These are phyloP conservation scores for Saccharomycopsis babjevae DNA, from an alignment of 805 yeast species.

Conservation along the genomic window DNA sequence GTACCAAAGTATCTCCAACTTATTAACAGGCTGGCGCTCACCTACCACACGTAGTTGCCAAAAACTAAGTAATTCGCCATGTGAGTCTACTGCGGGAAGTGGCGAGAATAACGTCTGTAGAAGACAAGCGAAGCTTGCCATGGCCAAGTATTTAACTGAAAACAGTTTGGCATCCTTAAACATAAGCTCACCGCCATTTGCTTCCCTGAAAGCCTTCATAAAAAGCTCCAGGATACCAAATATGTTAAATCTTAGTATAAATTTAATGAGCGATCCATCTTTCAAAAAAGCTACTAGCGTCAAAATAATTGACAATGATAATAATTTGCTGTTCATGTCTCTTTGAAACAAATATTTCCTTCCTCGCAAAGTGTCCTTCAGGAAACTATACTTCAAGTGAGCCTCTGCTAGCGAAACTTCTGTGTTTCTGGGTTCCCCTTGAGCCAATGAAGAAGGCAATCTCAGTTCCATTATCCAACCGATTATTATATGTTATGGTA, in stretches of 20 bases:
- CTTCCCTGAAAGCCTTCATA: background rate
- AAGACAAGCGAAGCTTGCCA: conserved; percentile 11
- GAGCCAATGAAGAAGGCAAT: background rate
- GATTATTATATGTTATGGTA: too few relatives aligned
- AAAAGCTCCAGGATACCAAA: background rate
- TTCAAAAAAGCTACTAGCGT: conserved; percentile 11
- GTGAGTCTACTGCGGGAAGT: conserved; percentile 1
- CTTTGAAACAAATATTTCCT: background rate
- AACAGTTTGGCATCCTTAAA: background rate
- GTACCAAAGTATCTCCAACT: conserved; percentile 7
- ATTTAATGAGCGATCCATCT: conserved; percentile 13
- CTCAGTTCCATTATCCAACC: too few relatives aligned
- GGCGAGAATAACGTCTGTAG: background rate
- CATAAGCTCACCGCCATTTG: background rate
- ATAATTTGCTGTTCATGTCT: conserved; percentile 6
- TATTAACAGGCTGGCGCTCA: conserved; percentile 5
- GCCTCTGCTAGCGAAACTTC: background rate
- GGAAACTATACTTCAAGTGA: conserved; percentile 1
- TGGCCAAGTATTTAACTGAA: background rate
- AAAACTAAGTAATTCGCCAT: conserved; percentile 9
- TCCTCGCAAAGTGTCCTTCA: background rate
- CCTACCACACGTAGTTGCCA: conserved; percentile 15
- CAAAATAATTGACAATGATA: conserved; percentile 7
- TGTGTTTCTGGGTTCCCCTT: background rate
- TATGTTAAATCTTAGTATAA: conserved; percentile 1